Conservation (phyloP, 768 basidiomycete species). For the Leccinum aurantiacum region DNA sequence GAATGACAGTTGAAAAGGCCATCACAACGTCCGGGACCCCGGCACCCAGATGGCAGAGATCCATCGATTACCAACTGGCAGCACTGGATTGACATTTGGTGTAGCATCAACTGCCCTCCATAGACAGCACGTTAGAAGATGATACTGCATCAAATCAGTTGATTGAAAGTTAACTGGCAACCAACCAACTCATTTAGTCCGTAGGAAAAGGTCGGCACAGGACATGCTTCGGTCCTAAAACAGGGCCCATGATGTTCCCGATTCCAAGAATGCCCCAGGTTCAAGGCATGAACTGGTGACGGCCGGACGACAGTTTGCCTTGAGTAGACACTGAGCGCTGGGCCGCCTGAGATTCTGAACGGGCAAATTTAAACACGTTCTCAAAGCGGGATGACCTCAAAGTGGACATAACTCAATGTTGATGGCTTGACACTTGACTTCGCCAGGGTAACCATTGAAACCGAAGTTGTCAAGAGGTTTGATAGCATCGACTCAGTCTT, state of each 20-base stretch:
- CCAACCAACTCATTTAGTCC: background rate
- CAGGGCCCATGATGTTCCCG: background rate
- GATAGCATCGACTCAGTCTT: no score
- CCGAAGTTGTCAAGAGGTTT: no score
- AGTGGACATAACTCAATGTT: background rate
- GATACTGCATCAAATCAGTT: background rate
- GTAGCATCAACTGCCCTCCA: no score
- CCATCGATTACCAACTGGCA: background rate
- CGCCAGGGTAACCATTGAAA: no score
- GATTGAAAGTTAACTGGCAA: background rate
- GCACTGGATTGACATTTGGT: no score
- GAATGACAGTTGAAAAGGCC: background rate
- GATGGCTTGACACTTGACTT: no score
- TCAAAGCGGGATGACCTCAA: background rate
- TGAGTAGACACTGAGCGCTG: background rate
- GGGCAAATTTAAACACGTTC: background rate
- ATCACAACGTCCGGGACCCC: background rate
- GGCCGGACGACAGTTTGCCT: background rate
- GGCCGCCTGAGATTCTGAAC: background rate
- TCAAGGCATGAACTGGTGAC: background rate
- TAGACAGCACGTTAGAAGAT: background rate
- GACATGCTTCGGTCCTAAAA: background rate
- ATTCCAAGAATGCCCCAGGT: background rate
- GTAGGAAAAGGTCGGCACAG: background rate
- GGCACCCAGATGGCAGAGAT: background rate